A percentile compares a stretch with the other conserved stretches of the same genome.
phyloP scores from a whole-genome alignment of 805 yeast species.

The Zygosaccharomyces pseudorouxii region DNA sequence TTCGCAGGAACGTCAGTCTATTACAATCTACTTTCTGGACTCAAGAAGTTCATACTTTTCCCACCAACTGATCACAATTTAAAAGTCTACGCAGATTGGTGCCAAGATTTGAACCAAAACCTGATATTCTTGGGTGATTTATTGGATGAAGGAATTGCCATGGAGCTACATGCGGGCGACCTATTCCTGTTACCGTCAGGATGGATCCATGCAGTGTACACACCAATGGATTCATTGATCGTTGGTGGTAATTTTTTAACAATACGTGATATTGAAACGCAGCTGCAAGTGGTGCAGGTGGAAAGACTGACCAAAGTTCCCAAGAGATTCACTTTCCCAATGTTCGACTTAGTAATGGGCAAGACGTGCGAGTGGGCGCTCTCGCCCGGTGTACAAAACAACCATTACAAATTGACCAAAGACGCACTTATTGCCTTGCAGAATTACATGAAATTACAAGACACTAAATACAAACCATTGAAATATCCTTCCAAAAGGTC shows the following conservation, averaged over 20 bases:
- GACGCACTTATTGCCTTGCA: constrained; percentile 13
- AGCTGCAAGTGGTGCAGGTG: constrained; percentile 54
- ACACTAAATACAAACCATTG: constrained; percentile 19
- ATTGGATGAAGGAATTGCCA: constrained; percentile 47
- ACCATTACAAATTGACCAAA: neutral
- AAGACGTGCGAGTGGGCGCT: constrained; percentile 22
- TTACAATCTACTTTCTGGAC: constrained; percentile 74
- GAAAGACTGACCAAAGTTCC: constrained; percentile 72
- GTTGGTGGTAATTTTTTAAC: constrained; percentile 88
- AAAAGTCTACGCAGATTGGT: constrained; percentile 64
- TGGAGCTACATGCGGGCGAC: constrained; percentile 58
- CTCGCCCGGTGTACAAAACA: constrained; percentile 3
- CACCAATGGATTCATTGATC: constrained; percentile 75
- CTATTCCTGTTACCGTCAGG: constrained; percentile 82
- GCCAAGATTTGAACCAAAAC: constrained; percentile 54
- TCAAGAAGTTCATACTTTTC: constrained; percentile 66
- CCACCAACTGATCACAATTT: constrained; percentile 72
- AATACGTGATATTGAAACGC: constrained; percentile 54
- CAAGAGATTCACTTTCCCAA: constrained; percentile 70
- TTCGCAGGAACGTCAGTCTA: constrained; percentile 92
- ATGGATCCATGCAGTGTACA: constrained; percentile 88
- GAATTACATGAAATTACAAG: constrained; percentile 14
- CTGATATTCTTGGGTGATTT: constrained; percentile 60
- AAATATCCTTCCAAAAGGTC: constrained; percentile 16
- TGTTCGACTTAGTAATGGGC: constrained; percentile 56